Percentiles rank a stretch among this genome's conserved stretches.
Conservation (phyloP, 768 basidiomycete species). For the Suillus subluteus region DNA sequence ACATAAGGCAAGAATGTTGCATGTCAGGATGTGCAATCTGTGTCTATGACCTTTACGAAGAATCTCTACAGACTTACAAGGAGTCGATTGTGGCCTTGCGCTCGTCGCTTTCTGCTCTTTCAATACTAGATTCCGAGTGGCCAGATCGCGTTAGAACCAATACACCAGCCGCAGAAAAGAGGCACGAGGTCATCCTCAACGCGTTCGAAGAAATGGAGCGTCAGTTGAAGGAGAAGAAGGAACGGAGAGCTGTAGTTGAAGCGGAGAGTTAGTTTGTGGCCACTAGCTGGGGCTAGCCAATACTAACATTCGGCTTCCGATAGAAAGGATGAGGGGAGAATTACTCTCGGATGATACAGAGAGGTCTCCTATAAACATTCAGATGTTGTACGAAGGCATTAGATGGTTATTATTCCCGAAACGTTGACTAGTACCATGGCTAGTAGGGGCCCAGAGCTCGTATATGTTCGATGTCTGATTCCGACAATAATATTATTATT, state of each 20-base stretch:
- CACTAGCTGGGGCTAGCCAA: not conserved
- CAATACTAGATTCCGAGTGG: slow-evolving; percentile 67
- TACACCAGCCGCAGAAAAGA: slow-evolving; percentile 16
- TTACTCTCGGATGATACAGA: slow-evolving; percentile 22
- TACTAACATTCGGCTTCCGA: slow-evolving; percentile 19
- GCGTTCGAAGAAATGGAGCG: slow-evolving; percentile 79
- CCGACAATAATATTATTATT: not conserved
- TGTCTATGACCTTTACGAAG: slow-evolving; percentile 87
- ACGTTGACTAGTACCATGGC: slow-evolving; percentile 22
- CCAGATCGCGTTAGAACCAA: slow-evolving; percentile 51
- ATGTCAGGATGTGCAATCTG: slow-evolving; percentile 96
- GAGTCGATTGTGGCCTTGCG: slow-evolving; percentile 54
- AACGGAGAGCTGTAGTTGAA: slow-evolving; percentile 32
- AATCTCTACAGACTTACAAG: slow-evolving; percentile 66
- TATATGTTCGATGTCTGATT: not conserved
- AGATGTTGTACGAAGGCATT: slow-evolving; percentile 46
- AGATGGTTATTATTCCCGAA: slow-evolving; percentile 56
- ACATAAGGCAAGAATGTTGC: slow-evolving; percentile 70
- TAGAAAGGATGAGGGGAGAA: slow-evolving; percentile 25
- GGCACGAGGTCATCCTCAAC: slow-evolving; percentile 45
- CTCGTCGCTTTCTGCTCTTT: slow-evolving; percentile 46
- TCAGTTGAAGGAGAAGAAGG: slow-evolving; percentile 52
- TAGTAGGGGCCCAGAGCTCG: not conserved
- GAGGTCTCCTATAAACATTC: slow-evolving; percentile 19
- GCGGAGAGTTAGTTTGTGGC: slow-evolving; percentile 43